Conservation (phyloP, 2,329 filamentous ascomycete species). For the Cladosporium velox region DNA sequence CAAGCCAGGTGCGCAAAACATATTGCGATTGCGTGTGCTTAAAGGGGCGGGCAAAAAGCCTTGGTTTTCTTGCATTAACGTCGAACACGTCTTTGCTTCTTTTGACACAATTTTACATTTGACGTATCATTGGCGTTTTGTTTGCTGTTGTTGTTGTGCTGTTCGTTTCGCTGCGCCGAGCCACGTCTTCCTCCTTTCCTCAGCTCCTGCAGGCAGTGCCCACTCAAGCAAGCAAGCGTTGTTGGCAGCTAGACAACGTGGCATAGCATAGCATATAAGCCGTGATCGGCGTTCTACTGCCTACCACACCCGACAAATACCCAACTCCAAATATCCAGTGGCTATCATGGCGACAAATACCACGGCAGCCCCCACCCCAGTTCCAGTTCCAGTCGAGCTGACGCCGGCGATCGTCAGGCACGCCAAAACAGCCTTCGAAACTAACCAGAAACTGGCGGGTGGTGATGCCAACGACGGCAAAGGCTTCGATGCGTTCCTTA, state of each 20-base stretch:
- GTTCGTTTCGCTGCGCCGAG: background rate
- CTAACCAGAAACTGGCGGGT: conserved; percentile 11
- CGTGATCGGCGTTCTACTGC: background rate
- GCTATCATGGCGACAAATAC: background rate
- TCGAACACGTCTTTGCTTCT: background rate
- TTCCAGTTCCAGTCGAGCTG: conserved; percentile 11
- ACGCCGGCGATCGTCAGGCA: conserved; percentile 27
- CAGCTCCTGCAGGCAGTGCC: conserved; percentile 19
- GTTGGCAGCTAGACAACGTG: background rate
- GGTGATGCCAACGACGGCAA: conserved; percentile 2
- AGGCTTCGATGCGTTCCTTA: conserved; percentile 46
- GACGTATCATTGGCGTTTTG: background rate
- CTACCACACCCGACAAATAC: background rate
- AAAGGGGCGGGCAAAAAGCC: background rate
- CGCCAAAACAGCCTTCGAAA: conserved; percentile 30
- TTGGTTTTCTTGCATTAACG: background rate
- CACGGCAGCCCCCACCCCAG: conserved; percentile 13
- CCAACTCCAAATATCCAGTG: background rate
- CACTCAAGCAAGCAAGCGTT: background rate
- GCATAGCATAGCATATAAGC: conserved; percentile 10
- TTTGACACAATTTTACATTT: background rate
- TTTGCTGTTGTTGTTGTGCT: background rate
- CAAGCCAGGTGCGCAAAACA: background rate
- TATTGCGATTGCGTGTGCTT: conserved; percentile 8
- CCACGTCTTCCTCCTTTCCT: conserved; percentile 5